These are phyloP conservation scores for Wallemia hederae DNA, from an alignment of 1,284 basidiomycete genomes.

Conservation along the genomic window DNA sequence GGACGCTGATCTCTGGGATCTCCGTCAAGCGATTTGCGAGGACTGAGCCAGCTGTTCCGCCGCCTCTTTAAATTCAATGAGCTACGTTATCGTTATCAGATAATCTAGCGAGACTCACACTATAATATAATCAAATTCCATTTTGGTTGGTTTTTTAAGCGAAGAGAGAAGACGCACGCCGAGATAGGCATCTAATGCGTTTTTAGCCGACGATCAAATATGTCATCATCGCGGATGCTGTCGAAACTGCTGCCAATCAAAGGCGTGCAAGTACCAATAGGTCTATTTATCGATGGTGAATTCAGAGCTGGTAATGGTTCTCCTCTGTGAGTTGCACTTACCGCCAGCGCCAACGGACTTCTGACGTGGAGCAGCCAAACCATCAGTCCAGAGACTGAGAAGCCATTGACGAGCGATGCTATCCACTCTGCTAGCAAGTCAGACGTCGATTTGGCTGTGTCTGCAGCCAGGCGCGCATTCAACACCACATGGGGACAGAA, in stretches of 20 bases:
- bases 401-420: neutral
- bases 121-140: neutral
- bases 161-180: neutral
- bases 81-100: neutral
- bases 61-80: constrained; percentile 3
- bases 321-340: neutral
- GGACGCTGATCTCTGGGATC: constrained; percentile 6
- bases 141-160: neutral
- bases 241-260: neutral
- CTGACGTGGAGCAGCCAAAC: neutral
- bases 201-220: no score
- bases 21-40: constrained; percentile 16
- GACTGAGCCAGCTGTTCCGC: constrained; percentile 14
- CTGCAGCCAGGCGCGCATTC: constrained; percentile 5
- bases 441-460: constrained; percentile 8
- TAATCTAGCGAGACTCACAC: constrained; percentile 1
- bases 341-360: no score
- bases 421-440: constrained; percentile 3
- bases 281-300: neutral
- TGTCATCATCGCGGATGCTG: neutral
- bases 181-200: no score
- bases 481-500: constrained; percentile 7
- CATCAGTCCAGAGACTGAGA: neutral
- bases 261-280: neutral
- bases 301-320: neutral